phyloP scores from a whole-genome alignment of 2,329 filamentous ascomycete species.

The Xylaria hypoxylon region DNA sequence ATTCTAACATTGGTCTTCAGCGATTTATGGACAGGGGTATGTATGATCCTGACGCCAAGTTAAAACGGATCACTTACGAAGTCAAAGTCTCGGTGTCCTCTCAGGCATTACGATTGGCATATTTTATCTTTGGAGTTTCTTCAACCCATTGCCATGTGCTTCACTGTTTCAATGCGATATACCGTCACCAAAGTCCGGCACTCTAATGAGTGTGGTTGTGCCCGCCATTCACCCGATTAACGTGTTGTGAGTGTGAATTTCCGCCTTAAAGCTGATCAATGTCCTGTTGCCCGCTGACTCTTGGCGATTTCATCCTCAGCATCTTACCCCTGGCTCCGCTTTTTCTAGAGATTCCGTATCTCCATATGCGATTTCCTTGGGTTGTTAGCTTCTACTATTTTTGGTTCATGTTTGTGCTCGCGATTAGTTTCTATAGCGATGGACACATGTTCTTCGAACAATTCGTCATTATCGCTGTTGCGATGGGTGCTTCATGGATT shows the following conservation, averaged over 20 bases:
- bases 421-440: background rate
- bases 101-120: background rate
- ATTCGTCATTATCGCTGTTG: background rate
- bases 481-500: background rate
- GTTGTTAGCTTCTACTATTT: background rate
- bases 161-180: too few relatives aligned
- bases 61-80: background rate
- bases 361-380: constrained; percentile 16
- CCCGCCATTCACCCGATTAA: background rate
- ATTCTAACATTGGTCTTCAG: background rate
- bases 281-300: background rate
- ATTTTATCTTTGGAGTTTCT: background rate
- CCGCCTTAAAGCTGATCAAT: background rate
- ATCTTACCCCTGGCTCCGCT: constrained; percentile 3
- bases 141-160: too few relatives aligned
- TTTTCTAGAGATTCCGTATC: constrained; percentile 19
- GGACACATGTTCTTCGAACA: background rate
- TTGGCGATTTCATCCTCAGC: background rate
- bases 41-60: background rate
- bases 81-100: background rate
- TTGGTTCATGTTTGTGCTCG: background rate
- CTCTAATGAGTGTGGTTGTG: background rate
- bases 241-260: background rate
- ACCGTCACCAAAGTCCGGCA: background rate
- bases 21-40: constrained; percentile 9